Conservation (phyloP, 441 rosid genomes). For the Dalechampia spathulata region DNA sequence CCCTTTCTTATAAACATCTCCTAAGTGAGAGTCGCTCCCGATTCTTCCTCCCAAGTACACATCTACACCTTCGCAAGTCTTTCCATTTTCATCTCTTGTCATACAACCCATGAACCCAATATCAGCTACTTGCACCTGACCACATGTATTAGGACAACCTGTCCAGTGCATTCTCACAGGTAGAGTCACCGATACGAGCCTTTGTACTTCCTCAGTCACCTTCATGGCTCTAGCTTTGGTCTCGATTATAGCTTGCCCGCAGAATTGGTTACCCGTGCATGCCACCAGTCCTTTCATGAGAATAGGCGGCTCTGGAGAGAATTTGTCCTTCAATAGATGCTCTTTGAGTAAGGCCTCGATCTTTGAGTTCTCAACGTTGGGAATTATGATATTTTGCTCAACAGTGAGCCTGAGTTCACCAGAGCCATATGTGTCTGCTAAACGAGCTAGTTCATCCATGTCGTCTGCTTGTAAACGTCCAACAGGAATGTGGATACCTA, state of each 20-base stretch:
- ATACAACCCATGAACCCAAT: slow-evolving; percentile 95
- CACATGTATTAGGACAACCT: slow-evolving; percentile 92
- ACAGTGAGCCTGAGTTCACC: slow-evolving; percentile 88
- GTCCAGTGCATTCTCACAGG: slow-evolving; percentile 96
- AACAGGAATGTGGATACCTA: slow-evolving; percentile 80
- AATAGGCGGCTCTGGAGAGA: slow-evolving; percentile 73
- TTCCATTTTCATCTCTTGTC: slow-evolving; percentile 78
- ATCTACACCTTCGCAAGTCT: slow-evolving; percentile 69
- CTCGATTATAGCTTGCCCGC: slow-evolving; percentile 92
- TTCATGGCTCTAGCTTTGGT: slow-evolving; percentile 82
- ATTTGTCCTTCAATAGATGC: slow-evolving; percentile 44
- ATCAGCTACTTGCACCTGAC: slow-evolving; percentile 92
- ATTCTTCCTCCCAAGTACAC: slow-evolving; percentile 78
- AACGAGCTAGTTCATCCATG: slow-evolving; percentile 75
- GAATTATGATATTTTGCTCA: slow-evolving; percentile 84
- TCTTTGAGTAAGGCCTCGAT: slow-evolving; percentile 61
- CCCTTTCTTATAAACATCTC: slow-evolving; percentile 61
- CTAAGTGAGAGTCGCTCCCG: slow-evolving; percentile 84
- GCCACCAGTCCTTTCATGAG: slow-evolving; percentile 85
- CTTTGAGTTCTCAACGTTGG: slow-evolving; percentile 70
- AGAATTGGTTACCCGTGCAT: slow-evolving; percentile 90
- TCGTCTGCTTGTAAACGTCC: slow-evolving; percentile 88
- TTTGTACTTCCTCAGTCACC: slow-evolving; percentile 77
- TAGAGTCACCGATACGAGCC: slow-evolving; percentile 52
- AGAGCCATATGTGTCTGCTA: slow-evolving; percentile 71